Base-by-base conservation (phyloP, 2,329 filamentous ascomycete genomes). In the Leptosphaerulina australis region DNA sequence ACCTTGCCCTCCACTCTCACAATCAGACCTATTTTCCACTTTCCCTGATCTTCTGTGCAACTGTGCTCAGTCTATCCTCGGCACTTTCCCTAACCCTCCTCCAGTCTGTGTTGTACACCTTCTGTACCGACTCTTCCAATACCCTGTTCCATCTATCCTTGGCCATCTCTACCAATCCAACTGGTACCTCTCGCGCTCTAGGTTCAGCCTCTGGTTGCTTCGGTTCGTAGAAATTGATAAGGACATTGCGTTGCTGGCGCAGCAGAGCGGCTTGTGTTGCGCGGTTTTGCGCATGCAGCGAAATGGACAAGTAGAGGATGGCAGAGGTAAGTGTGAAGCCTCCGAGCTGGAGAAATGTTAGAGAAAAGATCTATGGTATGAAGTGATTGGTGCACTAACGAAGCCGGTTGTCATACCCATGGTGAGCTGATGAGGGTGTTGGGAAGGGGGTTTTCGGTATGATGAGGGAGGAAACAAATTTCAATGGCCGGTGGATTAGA, bases 341-440 rank as follows among this genome's bases (percentile, higher is more conserved):
- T 62, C 77, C 75, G 51, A 81, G 71, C 78, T 80, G 58, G 12
- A 22, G 37, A n/a, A 17, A 15, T 9, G 50, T 60, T 26, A 58
- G 56, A 34, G 22, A 26, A n/a, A n/a, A 14, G 22, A 1, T 14
- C 49, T 12, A 21, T 6, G 7, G 10, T 26, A 17, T 33, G 29
- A 2, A 14, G 5, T 17, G 9, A 12, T 29, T 20, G 28, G 14
- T 25, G 18, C 18, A 65, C 71, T 36, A 71, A 80, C 78, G 60
- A 80, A 77, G 70, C 78, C 78, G 14, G 76, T 78, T 52, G 76
- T 77, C 72, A 81, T 79, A 66, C 78, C 78, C 78, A 81, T 81
- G 58, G 46, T 47, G 37, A 53, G 45, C 34, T 52, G 37, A 20
- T 29, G 14, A 38, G 25, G 20, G 28, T 30, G 48, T 21, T 40